Conservation (phyloP, 2,329 filamentous ascomycete species). For the Beauveria australis region DNA sequence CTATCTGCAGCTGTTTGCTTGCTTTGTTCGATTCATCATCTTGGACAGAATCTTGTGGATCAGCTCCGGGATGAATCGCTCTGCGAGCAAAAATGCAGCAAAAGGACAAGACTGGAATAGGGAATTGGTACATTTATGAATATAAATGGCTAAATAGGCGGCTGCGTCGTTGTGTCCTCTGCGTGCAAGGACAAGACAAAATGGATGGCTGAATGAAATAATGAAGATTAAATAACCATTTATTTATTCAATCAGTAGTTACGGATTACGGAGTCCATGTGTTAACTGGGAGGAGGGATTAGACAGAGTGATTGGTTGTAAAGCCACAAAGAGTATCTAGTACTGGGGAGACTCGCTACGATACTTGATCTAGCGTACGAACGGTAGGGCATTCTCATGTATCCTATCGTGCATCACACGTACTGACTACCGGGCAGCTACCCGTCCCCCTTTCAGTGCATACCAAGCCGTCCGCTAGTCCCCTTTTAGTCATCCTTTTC, state of each 20-base stretch:
- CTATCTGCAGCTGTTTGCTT: not conserved
- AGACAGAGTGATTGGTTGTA: not conserved
- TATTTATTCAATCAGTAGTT: no score
- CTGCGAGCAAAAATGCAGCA: no score
- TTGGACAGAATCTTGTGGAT: no score
- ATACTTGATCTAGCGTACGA: not conserved
- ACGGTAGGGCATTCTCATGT: not conserved
- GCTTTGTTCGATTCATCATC: not conserved
- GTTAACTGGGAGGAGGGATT: not conserved
- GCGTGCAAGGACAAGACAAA: no score
- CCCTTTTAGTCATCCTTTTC: not conserved
- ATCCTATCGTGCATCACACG: not conserved
- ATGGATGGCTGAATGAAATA: no score
- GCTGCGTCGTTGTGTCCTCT: no score
- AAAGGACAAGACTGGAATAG: no score
- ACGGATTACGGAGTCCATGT: no score
- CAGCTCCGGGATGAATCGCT: no score
- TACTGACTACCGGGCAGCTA: not conserved
- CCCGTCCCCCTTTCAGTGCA: not conserved
- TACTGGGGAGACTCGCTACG: not conserved
- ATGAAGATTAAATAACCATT: no score
- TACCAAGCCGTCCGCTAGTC: not conserved
- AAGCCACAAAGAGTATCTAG: not conserved
- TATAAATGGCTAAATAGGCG: no score
- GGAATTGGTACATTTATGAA: no score